Conservation (phyloP, 169 alveolate genomes). For the Plasmodium blacklocki region DNA sequence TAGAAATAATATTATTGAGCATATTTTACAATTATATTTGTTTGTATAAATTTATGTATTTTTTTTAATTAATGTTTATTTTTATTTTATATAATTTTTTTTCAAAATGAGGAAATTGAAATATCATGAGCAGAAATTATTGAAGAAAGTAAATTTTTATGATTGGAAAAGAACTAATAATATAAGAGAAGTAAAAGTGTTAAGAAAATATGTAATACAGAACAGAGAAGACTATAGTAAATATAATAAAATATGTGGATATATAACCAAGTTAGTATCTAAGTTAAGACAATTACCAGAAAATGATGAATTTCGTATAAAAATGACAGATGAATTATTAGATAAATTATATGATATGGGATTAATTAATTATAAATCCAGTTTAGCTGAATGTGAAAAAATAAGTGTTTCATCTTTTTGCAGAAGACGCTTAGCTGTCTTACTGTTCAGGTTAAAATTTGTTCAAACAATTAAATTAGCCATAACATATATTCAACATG, state of each 20-base stretch:
- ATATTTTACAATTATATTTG: too few species aligned
- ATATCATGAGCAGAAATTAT: conserved; percentile 97
- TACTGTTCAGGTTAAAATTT: conserved; percentile 93
- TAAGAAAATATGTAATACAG: conserved; percentile 95
- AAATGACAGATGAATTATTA: conserved; percentile 93
- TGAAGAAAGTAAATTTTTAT: conserved; percentile 96
- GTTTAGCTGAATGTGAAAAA: conserved; percentile 93
- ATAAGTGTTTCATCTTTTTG: conserved; percentile 97
- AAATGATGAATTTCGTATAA: conserved; percentile 94
- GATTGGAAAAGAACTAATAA: conserved; percentile 95
- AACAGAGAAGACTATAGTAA: conserved; percentile 97
- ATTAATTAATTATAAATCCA: conserved; percentile 90
- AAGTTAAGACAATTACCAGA: conserved; percentile 93
- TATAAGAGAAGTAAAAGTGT: conserved; percentile 93
- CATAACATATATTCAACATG: conserved; percentile 96
- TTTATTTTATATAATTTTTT: too few species aligned
- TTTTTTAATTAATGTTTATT: too few species aligned
- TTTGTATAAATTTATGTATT: neutral
- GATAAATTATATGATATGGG: conserved; percentile 97
- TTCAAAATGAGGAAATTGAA: conserved; percentile 96
- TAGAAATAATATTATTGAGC: too few species aligned
- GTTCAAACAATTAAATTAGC: conserved; percentile 96
- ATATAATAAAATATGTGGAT: conserved; percentile 96
- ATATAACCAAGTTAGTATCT: conserved; percentile 92
- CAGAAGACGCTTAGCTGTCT: conserved; percentile 97